phyloP scores from a whole-genome alignment of 164 flowering plant species.

The Brasenia schreberi region DNA sequence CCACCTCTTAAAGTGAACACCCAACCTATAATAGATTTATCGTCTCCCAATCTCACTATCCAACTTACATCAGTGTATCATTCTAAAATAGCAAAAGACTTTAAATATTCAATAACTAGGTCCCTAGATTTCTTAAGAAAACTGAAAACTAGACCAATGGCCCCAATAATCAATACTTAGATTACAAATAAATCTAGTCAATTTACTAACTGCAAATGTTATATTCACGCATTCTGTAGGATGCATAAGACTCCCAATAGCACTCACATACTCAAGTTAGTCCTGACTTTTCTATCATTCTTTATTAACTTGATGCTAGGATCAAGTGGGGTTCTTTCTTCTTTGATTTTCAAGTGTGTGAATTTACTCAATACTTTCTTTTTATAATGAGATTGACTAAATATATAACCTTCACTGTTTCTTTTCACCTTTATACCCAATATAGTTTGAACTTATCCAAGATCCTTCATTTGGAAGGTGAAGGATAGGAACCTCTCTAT shows the following conservation, averaged over 20 bases:
- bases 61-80: not conserved
- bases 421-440: conserved; percentile 1
- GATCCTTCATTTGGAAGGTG: not conserved
- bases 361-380: conserved; percentile 1
- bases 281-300: too few relatives aligned
- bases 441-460: too few relatives aligned
- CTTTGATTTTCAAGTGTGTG: not conserved
- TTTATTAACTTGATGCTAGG: too few relatives aligned
- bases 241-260: not conserved
- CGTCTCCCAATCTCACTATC: not conserved
- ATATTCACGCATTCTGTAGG: not conserved
- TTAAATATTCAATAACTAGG: not conserved
- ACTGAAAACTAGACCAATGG: not conserved
- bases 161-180: not conserved
- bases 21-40: not conserved
- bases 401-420: not conserved
- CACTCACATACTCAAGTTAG: conserved; percentile 1
- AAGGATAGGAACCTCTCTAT: not conserved
- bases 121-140: not conserved
- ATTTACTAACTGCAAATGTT: not conserved
- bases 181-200: conserved; percentile 1
- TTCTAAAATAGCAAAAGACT: too few relatives aligned
- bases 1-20: not conserved
- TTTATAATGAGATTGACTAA: conserved; percentile 1
- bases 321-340: not conserved